phyloP scores from a whole-genome alignment of 2,329 filamentous ascomycete genomes.

The Metarhizium humberi region DNA sequence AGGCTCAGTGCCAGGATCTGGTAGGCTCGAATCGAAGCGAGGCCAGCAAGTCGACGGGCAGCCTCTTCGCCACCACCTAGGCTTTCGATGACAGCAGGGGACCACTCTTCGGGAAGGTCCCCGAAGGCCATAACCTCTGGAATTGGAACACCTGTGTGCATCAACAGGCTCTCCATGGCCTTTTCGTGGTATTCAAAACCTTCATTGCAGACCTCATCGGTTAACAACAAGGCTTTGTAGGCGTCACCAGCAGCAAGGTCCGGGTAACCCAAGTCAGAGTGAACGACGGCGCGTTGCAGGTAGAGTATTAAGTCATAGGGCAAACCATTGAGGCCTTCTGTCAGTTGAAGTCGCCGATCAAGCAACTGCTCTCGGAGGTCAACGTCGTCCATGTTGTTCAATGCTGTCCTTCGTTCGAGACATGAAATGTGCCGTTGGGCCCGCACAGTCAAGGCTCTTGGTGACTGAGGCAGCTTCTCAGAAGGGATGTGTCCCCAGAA shows the following conservation, averaged over 20 bases:
- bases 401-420: not conserved
- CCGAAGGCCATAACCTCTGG: constrained; percentile 39
- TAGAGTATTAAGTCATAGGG: constrained; percentile 58
- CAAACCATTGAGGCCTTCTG: constrained; percentile 38
- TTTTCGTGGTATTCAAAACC: constrained; percentile 74
- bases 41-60: constrained; percentile 31
- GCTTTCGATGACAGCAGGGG: constrained; percentile 22
- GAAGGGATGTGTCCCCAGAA: not conserved
- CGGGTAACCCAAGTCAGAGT: constrained; percentile 71
- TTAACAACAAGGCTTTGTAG: constrained; percentile 79
- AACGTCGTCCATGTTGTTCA: constrained; percentile 21
- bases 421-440: not conserved
- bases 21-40: constrained; percentile 48
- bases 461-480: not conserved
- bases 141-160: constrained; percentile 21
- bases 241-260: constrained; percentile 86
- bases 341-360: constrained; percentile 45
- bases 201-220: constrained; percentile 71
- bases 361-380: constrained; percentile 37
- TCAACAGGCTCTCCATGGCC: constrained; percentile 43
- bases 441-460: not conserved
- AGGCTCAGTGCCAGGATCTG: constrained; percentile 49
- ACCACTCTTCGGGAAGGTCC: constrained; percentile 26
- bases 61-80: constrained; percentile 23
- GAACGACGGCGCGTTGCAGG: constrained; percentile 59